Base-by-base conservation (phyloP, 495 filamentous ascomycete genomes). In the Neurospora sp. region DNA sequence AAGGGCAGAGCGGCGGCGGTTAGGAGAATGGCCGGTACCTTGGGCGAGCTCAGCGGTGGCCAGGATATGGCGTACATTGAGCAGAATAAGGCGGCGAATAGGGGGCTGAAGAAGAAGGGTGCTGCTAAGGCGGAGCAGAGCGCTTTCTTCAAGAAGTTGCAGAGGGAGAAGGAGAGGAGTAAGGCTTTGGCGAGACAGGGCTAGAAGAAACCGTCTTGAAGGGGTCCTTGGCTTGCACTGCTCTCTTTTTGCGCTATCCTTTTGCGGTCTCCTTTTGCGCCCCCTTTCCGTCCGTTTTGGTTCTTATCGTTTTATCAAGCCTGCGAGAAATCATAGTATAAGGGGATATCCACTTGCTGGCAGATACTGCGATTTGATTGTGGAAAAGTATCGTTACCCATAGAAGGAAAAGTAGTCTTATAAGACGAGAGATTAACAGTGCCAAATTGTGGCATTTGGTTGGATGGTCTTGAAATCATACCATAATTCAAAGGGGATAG, bases 11-110 rank as follows among this genome's bases (percentile, higher is more conserved):
- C 73, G 1, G 71, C 69, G 10, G 76, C 75, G 3, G 91, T 89
- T 16, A 92, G 88, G 77, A 88, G 96, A 40, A 94, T 90, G 44
- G 96, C 94, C 10, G 95, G 93, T 20, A 95, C 88, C 49, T 86
- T 99, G 70, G 91, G 90, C 70, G 95, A 95, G 72, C 84, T 98
- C 71, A 91, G 90, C 38, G 96, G 96, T 54, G 96, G 94, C 0
- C 92, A 96, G 80, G 93, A 96, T 77, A 98, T 98, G 95, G 95
- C 95, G 38, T 98, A 98, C 80, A 91, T 95, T 71, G 96, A 99
- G 83, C 84, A 96, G 79, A 88, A 95, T 79, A 95, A 93, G 85
- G 90, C 90, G 70, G 93, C 93, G 75, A 88, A 89, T 74, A 85
- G 85, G 82, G 83, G 76, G 70, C 92, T 97, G 78, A 91, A 89